Conservation (phyloP, 1,284 basidiomycete genomes). For the Cryptococcus depauperatus region DNA sequence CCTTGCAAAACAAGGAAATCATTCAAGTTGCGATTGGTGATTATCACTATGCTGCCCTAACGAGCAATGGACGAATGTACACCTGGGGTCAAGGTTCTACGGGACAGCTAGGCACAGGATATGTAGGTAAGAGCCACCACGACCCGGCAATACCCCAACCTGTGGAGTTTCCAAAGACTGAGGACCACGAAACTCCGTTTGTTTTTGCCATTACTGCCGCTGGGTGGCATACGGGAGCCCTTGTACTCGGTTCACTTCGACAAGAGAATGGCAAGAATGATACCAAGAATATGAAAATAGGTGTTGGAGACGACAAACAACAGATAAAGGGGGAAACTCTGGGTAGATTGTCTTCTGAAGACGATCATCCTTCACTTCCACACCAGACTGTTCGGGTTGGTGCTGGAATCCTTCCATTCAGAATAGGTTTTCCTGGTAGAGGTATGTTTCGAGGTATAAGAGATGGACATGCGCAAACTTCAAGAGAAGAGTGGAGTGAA, state of each 20-base stretch:
- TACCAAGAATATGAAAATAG: conserved; percentile 1
- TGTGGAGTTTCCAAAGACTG: conserved; percentile 2
- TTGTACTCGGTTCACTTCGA: too few species aligned
- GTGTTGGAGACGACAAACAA: not conserved
- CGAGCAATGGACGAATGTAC: conserved; percentile 62
- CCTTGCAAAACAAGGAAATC: conserved; percentile 61
- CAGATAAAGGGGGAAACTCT: too few species aligned
- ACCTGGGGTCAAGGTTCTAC: conserved; percentile 74
- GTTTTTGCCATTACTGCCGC: conserved; percentile 68
- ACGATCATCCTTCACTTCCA: too few species aligned
- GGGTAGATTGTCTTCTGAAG: too few species aligned
- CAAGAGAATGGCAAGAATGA: too few species aligned
- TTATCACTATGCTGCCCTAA: conserved; percentile 80
- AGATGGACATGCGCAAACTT: not conserved
- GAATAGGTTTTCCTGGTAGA: not conserved
- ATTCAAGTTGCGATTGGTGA: conserved; percentile 82
- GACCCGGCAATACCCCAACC: not conserved
- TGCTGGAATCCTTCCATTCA: not conserved
- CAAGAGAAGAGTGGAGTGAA: not conserved
- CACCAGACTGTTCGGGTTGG: too few species aligned
- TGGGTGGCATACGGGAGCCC: conserved; percentile 80
- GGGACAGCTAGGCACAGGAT: conserved; percentile 55
- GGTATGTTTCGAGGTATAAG: not conserved
- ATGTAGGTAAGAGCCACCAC: conserved; percentile 40
- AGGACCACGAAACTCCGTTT: conserved; percentile 50